These are phyloP conservation scores for Mortierella alpina DNA, from an alignment of 192 early-diverging fungal species.

Conservation along the genomic window DNA sequence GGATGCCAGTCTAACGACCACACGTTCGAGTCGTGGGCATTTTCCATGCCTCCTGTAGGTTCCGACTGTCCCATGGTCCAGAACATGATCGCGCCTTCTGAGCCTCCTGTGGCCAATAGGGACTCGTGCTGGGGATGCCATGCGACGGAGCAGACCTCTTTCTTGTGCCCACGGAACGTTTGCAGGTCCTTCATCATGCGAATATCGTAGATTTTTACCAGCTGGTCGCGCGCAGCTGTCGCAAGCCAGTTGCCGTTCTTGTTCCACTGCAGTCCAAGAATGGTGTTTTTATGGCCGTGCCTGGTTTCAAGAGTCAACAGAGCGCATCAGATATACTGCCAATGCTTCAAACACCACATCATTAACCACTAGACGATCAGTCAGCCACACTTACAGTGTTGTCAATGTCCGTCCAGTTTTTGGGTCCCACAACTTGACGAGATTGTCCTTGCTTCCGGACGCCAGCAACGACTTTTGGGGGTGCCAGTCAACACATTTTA, in stretches of 20 bases:
- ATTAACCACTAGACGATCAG: too few species aligned
- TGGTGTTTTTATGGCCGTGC: slow-evolving; percentile 94
- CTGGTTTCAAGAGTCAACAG: slow-evolving; percentile 38
- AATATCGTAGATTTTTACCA: slow-evolving; percentile 95
- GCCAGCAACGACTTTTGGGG: slow-evolving; percentile 92
- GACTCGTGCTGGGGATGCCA: slow-evolving; percentile 98
- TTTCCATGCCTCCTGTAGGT: slow-evolving; percentile 65
- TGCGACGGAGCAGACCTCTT: slow-evolving; percentile 88
- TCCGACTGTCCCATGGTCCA: slow-evolving; percentile 85
- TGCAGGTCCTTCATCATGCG: slow-evolving; percentile 92
- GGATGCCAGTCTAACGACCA: slow-evolving; percentile 99
- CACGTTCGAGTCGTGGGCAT: slow-evolving; percentile 88
- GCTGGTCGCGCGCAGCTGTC: slow-evolving; percentile 89
- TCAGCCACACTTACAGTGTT: slow-evolving; percentile 71
- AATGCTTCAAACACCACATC: too few species aligned
- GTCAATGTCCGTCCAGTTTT: slow-evolving; percentile 86
- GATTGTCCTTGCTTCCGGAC: slow-evolving; percentile 95
- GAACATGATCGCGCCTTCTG: slow-evolving; percentile 84
- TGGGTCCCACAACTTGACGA: slow-evolving; percentile 98
- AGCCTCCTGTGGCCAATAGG: slow-evolving; percentile 90
- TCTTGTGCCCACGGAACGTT: slow-evolving; percentile 86
- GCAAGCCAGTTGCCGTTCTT: slow-evolving; percentile 97
- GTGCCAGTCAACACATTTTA: slow-evolving; percentile 98
- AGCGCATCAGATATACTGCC: not conserved
- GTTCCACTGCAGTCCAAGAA: slow-evolving; percentile 93